Percentiles rank a stretch among this genome's conserved stretches.
Evolutionary conservation across 1,284 basidiomycete genomes (phyloP).

Genomic region (Thelephora terrestris): DNA sequence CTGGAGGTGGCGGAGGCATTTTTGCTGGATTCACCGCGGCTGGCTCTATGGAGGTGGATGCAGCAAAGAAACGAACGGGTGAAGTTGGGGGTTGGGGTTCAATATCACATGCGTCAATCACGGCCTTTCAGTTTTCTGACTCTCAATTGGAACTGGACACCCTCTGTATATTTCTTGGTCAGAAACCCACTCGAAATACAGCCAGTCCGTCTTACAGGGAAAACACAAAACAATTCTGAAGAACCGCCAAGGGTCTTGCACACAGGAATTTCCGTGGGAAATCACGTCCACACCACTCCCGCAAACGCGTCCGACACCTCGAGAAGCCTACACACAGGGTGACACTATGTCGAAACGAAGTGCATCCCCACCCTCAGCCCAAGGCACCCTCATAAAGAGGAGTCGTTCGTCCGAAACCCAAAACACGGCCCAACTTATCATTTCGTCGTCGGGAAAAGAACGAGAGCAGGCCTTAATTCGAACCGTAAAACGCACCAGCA

Average conservation of each 20-base stretch:
- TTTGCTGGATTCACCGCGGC: neutral
- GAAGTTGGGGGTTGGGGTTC: neutral
- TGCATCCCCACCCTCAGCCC: slow-evolving; percentile 42
- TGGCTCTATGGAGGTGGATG: neutral
- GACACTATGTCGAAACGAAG: slow-evolving; percentile 56
- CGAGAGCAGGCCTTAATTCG: slow-evolving; percentile 65
- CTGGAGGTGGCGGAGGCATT: slow-evolving; percentile 4
- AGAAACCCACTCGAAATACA: too few relatives aligned
- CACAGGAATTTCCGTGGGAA: too few relatives aligned
- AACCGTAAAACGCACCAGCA: slow-evolving; percentile 70
- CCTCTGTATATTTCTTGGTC: too few relatives aligned
- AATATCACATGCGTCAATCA: too few relatives aligned
- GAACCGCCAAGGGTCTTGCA: too few relatives aligned
- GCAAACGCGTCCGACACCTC: too few relatives aligned
- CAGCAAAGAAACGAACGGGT: neutral
- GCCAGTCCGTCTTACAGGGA: too few relatives aligned
- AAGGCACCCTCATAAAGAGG: slow-evolving; percentile 53
- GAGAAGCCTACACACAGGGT: too few relatives aligned
- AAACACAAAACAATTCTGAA: too few relatives aligned
- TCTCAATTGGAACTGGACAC: too few relatives aligned
- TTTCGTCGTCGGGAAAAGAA: slow-evolving; percentile 63
- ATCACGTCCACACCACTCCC: too few relatives aligned
- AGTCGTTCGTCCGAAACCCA: slow-evolving; percentile 48
- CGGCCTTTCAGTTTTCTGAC: too few relatives aligned
- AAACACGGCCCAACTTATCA: slow-evolving; percentile 54